Conservation (phyloP, 139 green algal genomes). For the Astrephomene gubernaculifera region DNA sequence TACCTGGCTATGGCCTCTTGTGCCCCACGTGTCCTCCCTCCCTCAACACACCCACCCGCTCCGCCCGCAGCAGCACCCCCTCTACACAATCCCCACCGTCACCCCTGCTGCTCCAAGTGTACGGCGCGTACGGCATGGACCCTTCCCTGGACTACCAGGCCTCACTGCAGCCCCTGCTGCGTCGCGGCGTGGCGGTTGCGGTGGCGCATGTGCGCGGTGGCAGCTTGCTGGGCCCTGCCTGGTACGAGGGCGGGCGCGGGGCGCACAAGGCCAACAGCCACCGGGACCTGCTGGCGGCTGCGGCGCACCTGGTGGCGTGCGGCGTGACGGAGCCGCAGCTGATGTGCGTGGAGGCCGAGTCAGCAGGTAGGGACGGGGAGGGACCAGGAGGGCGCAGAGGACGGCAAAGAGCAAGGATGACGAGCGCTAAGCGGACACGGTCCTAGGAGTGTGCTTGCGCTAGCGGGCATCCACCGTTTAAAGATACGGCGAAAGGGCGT, state of each 20-base stretch:
- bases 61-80: neutral
- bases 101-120: slow-evolving; percentile 41
- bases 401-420: no score
- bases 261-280: slow-evolving; percentile 19
- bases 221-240: slow-evolving; percentile 28
- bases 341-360: slow-evolving; percentile 23
- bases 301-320: neutral
- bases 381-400: no score
- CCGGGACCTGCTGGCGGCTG: slow-evolving; percentile 36
- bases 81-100: neutral
- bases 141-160: slow-evolving; percentile 4
- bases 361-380: slow-evolving; percentile 23
- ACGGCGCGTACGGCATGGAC: slow-evolving; percentile 37
- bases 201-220: slow-evolving; percentile 50
- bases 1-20: no score
- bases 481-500: no score
- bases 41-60: no score
- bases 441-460: no score
- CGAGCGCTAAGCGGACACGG: no score
- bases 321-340: neutral
- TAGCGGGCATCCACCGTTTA: neutral
- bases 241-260: slow-evolving; percentile 42
- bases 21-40: no score
- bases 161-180: slow-evolving; percentile 22
- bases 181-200: slow-evolving; percentile 17